Conservation (phyloP, 1,284 basidiomycete genomes). For the Mrakiaceae sp. region DNA sequence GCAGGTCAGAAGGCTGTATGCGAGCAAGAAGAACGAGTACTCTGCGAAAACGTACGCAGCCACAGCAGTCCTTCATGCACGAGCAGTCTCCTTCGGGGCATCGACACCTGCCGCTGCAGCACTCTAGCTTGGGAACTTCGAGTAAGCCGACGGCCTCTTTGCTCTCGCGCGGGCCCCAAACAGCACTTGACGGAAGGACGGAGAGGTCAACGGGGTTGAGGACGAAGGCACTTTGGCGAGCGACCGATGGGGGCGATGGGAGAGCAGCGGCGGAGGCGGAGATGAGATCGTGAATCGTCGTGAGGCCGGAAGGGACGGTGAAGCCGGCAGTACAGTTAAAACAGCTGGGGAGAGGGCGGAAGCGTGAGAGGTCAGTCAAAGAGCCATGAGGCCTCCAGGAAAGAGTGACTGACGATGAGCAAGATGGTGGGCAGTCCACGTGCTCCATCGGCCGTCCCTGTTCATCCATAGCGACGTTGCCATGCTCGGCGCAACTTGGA, state of each 20-base stretch:
- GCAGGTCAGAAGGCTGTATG: too few relatives aligned
- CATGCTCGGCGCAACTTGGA: slow-evolving; percentile 33
- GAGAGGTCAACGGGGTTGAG: slow-evolving; percentile 29
- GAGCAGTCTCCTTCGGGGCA: slow-evolving; percentile 32
- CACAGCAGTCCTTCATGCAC: slow-evolving; percentile 35
- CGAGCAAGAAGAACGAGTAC: neutral
- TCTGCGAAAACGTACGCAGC: slow-evolving; percentile 22
- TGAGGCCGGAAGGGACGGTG: slow-evolving; percentile 31
- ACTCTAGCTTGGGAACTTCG: slow-evolving; percentile 33
- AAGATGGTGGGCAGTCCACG: slow-evolving; percentile 17
- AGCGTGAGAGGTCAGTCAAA: neutral
- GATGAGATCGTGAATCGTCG: slow-evolving; percentile 23
- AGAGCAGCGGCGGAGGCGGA: slow-evolving; percentile 21
- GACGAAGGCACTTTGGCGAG: slow-evolving; percentile 9
- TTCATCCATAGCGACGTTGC: slow-evolving; percentile 19
- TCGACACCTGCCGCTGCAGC: slow-evolving; percentile 34
- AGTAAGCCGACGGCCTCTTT: slow-evolving; percentile 26
- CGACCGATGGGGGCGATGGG: slow-evolving; percentile 15
- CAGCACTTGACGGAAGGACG: slow-evolving; percentile 27
- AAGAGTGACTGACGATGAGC: slow-evolving; percentile 17
- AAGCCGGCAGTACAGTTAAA: slow-evolving; percentile 30
- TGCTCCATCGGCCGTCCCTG: neutral
- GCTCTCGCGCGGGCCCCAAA: slow-evolving; percentile 19
- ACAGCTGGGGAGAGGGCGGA: slow-evolving; percentile 10
- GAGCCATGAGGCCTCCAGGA: neutral